Evolutionary conservation across 306 rosid genomes (phyloP).

Genomic region (Glycine tomentella): DNA sequence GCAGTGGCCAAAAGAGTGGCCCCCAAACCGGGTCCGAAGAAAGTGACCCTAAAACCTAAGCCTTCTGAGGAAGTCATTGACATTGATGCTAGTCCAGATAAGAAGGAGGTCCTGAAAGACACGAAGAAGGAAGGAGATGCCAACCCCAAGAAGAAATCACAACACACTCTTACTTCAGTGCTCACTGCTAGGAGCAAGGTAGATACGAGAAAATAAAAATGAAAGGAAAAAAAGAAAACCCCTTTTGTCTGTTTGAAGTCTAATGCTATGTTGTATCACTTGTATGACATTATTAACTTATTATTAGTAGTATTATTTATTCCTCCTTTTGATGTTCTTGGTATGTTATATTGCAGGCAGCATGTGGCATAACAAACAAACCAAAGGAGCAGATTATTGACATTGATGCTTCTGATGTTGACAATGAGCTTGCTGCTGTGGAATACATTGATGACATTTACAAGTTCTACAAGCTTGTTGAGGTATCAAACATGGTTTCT

Average conservation of each 20-base stretch:
- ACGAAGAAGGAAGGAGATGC: conserved; percentile 67
- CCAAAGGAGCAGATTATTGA: conserved; percentile 70
- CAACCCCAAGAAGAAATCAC: conserved; percentile 62
- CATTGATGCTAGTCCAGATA: conserved; percentile 54
- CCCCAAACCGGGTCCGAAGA: conserved; percentile 62
- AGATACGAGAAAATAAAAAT: not conserved
- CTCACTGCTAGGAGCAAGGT: conserved; percentile 95
- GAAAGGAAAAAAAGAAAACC: too few relatives aligned
- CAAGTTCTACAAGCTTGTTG: conserved; percentile 74
- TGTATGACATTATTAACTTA: too few relatives aligned
- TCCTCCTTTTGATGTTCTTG: not conserved
- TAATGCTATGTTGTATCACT: too few relatives aligned
- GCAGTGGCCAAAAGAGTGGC: conserved; percentile 54
- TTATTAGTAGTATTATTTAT: not conserved
- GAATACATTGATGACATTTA: conserved; percentile 89
- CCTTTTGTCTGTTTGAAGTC: too few relatives aligned
- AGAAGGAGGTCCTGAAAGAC: conserved; percentile 42
- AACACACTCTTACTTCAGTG: conserved; percentile 64
- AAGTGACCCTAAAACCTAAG: conserved; percentile 55
- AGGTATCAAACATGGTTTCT: conserved; percentile 56
- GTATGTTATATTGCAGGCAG: conserved; percentile 56
- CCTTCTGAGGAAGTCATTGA: conserved; percentile 52
- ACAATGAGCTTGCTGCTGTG: conserved; percentile 82
- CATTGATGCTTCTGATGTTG: conserved; percentile 73
- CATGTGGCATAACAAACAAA: conserved; percentile 73